These are phyloP conservation scores for Plasmodium relictum DNA, from an alignment of 169 alveolate species.

Conservation along the genomic window DNA sequence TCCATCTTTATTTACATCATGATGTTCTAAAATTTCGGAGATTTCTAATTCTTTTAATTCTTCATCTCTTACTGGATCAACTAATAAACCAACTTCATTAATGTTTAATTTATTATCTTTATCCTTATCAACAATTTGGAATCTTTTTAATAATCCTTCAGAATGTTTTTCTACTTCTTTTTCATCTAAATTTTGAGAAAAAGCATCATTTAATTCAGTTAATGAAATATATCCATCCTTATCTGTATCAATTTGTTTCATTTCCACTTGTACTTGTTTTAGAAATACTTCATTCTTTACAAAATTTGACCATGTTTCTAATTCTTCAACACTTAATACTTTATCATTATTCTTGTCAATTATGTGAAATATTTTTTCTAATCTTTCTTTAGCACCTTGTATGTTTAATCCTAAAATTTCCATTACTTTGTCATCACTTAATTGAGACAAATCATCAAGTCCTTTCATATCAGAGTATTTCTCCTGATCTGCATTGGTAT, in stretches of 20 bases:
- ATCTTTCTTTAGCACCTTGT: constrained; percentile 75
- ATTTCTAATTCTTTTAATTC: constrained; percentile 82
- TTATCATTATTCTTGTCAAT: constrained; percentile 81
- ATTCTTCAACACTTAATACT: constrained; percentile 63
- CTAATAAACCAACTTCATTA: constrained; percentile 79
- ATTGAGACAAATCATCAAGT: constrained; percentile 33
- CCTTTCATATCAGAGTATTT: constrained; percentile 55
- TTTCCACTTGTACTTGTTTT: constrained; percentile 84
- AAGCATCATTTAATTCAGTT: constrained; percentile 81
- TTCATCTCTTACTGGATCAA: constrained; percentile 84
- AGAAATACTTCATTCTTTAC: constrained; percentile 79
- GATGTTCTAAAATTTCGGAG: constrained; percentile 83
- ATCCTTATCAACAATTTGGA: constrained; percentile 86
- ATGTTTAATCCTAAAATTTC: constrained; percentile 54
- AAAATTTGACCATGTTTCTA: constrained; percentile 49
- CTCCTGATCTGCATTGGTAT: constrained; percentile 16
- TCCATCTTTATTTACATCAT: constrained; percentile 85
- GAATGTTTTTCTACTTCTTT: constrained; percentile 79
- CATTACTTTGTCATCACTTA: constrained; percentile 45
- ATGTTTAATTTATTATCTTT: constrained; percentile 78
- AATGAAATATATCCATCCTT: constrained; percentile 83
- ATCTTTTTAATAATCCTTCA: constrained; percentile 82
- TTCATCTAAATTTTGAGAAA: constrained; percentile 81
- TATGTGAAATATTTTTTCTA: constrained; percentile 76
- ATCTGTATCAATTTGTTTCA: constrained; percentile 83